Percentiles rank a stretch among this genome's conserved stretches.
Evolutionary conservation across 1,284 basidiomycete genomes (phyloP).

Genomic region (Marasmius tenuissimus): DNA sequence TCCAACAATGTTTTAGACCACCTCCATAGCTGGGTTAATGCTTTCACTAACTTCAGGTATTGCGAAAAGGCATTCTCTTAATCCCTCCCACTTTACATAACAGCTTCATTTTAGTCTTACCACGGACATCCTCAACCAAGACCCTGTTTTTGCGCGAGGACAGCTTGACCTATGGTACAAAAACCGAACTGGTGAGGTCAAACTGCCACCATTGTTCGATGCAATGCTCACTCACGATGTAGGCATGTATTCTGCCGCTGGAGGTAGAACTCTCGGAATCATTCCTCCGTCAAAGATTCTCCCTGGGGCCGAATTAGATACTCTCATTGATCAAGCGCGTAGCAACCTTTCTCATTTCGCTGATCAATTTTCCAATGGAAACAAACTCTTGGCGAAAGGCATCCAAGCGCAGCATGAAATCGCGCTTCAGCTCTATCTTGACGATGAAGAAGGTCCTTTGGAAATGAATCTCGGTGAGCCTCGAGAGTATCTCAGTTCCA

Average conservation of each 20-base stretch:
- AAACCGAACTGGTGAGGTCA: constrained; percentile 25
- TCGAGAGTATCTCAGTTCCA: neutral
- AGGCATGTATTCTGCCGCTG: constrained; percentile 27
- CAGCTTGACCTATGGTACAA: constrained; percentile 26
- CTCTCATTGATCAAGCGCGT: constrained; percentile 20
- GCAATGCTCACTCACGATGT: neutral
- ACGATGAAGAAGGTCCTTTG: constrained; percentile 21
- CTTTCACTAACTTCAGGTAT: constrained; percentile 28
- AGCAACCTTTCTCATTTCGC: constrained; percentile 23
- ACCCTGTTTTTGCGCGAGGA: constrained; percentile 20
- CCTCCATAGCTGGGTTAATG: constrained; percentile 30
- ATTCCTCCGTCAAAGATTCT: constrained; percentile 27
- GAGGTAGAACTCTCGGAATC: constrained; percentile 25
- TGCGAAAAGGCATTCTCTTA: neutral
- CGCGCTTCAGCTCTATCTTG: constrained; percentile 22
- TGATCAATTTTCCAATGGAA: constrained; percentile 28
- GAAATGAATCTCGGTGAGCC: constrained; percentile 27
- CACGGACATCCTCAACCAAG: constrained; percentile 22
- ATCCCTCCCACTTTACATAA: neutral
- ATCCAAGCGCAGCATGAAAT: constrained; percentile 28
- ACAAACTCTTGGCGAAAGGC: constrained; percentile 24
- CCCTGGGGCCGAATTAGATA: constrained; percentile 10
- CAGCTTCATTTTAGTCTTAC: constrained; percentile 20
- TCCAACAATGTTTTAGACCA: constrained; percentile 21
- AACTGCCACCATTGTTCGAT: neutral